Conservation (phyloP, 495 filamentous ascomycete species). For the Xylaria nigripes region DNA sequence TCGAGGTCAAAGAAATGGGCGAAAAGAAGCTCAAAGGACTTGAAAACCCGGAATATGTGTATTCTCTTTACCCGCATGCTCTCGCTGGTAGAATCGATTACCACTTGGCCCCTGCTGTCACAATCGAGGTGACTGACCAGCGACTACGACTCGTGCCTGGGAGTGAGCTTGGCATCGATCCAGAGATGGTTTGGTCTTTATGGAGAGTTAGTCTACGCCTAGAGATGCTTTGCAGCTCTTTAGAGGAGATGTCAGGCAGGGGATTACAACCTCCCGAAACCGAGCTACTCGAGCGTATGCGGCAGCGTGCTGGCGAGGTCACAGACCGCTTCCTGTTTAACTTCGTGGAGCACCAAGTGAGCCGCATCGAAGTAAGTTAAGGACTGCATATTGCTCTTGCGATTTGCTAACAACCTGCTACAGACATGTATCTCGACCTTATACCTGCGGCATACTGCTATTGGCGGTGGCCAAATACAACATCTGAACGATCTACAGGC, state of each 20-base stretch:
- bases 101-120: slow-evolving; percentile 47
- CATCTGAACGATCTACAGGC: slow-evolving; percentile 40
- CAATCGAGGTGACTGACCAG: slow-evolving; percentile 35
- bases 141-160: slow-evolving; percentile 34
- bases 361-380: slow-evolving; percentile 78
- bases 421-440: slow-evolving; percentile 61
- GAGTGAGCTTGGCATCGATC: slow-evolving; percentile 61
- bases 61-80: slow-evolving; percentile 83
- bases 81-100: slow-evolving; percentile 69
- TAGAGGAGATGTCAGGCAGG: slow-evolving; percentile 56
- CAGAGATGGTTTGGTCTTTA: slow-evolving; percentile 75
- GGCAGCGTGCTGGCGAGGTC: slow-evolving; percentile 72
- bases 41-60: slow-evolving; percentile 93
- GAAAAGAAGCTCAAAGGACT: slow-evolving; percentile 90
- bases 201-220: slow-evolving; percentile 85
- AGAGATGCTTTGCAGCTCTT: slow-evolving; percentile 81
- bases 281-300: slow-evolving; percentile 74
- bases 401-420: slow-evolving; percentile 8
- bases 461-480: slow-evolving; percentile 30
- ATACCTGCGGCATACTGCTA: slow-evolving; percentile 54
- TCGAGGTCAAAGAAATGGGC: slow-evolving; percentile 93
- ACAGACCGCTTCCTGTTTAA: slow-evolving; percentile 77
- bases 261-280: slow-evolving; percentile 66
- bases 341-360: slow-evolving; percentile 89
- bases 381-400: background rate